Evolutionary conservation across 2,329 filamentous ascomycete genomes (phyloP), one percentile per base, ranked within the genome.

Genomic region (Fusarium sp.): DNA sequence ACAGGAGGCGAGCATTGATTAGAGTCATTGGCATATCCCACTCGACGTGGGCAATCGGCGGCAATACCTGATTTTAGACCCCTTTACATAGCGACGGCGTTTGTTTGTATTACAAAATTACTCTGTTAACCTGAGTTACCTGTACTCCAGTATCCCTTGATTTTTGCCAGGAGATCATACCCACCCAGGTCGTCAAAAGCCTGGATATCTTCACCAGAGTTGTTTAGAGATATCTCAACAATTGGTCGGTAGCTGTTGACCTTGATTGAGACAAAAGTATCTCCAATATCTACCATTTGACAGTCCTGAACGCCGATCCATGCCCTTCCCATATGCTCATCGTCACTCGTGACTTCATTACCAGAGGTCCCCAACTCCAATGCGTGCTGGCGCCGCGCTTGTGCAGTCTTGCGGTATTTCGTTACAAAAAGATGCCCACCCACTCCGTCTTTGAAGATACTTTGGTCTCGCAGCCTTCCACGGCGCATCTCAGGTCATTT

Each of bases 401-500:
- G 30, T 48, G 20, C 43, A 45, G 13, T 10, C 16, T 50, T n/a
- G 10, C n/a, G 9, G 23, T 35, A 34, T 35, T 35, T 57, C 18
- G 34, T 83, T 76, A 90, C 54, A 90, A 79, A 79, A 88, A 92
- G 41, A 92, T 87, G 13, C 91, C 91, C 18, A 92, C 86, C 91
- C 91, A 92, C 56, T 88, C 86, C 3, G 82, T 80, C 80, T 92
- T 92, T 20, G 78, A 77, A 18, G 82, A 83, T 4, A 91, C 87
- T 37, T 90, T 90, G 2, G 85, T 84, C 1, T 85, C 79, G 78
- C 91, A 92, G 37, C 83, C 86, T 0, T 90, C 88, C 0, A 92
- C 90, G 0, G 87, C 87, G 74, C 91, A 92, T 5, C 85, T 75
- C 2, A 88, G 73, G 64, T 89, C 82, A 52, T 64, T 77, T 3